Base-by-base conservation (phyloP, 192 early-diverging fungal genomes). In the Funneliformis mosseae region DNA sequence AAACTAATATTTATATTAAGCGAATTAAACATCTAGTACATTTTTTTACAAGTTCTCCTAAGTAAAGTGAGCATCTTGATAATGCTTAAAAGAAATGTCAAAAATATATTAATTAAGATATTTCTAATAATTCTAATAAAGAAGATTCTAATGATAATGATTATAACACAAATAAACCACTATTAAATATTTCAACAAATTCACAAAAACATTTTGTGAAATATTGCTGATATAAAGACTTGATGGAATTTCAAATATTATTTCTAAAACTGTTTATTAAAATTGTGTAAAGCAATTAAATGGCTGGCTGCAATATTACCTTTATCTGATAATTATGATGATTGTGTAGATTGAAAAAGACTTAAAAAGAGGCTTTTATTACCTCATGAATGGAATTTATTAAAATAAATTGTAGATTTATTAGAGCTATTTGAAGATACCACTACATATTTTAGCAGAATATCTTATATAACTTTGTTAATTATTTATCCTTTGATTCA, bases 401-500 rank as follows among this genome's bases (percentile, higher is more conserved):
- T 66, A 27, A 66, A 66, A 6, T 5, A 66, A 66, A 28, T 66
- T 66, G 23, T 66, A 6, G 23, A 18, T 66, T 66, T 66, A 23
- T 66, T 66, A 28, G 25, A 66, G 28, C 63, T 23, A 27, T 66
- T 66, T 33, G 25, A 66, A 3, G 25, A 66, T 66, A 0, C 63
- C 0, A 66, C 25, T 28, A 25, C 25, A 9, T 66, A 66, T 27
- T 66, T 66, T 28, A 66, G 63, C 27, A 4, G 25, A 9, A 23
- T 27, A 66, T 25, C 18, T 27, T 66, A 66, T 25, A 23, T 23
- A 23, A 66, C 63, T 11, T 66, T 66, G 27, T 66, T 23, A 23
- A 66, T 66, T 27, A 66, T 66, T 28, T 66, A n/a, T 66, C 63
- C 23, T 66, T n/a, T 66, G 27, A 66, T 66, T 27, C 21, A 66